Conservation (phyloP, 2,329 filamentous ascomycete species). For the Claviceps arundinis region DNA sequence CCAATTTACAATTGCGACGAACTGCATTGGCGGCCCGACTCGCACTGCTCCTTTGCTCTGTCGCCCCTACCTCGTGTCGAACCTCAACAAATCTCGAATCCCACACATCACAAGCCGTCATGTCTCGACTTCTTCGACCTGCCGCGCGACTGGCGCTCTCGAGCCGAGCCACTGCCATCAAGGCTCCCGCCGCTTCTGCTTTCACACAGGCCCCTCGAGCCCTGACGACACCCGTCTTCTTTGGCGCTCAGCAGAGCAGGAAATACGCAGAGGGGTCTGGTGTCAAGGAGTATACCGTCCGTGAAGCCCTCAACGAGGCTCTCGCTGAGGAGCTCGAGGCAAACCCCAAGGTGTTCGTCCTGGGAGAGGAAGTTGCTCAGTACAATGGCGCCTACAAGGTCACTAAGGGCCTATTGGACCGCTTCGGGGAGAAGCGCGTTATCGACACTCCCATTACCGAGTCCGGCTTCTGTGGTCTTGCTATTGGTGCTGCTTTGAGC, state of each 20-base stretch:
- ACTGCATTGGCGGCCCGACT: conserved; percentile 9
- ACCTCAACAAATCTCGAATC: conserved; percentile 6
- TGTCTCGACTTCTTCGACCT: conserved; percentile 40
- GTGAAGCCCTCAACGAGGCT: conserved; percentile 95
- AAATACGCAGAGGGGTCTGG: conserved; percentile 45
- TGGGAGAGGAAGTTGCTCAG: conserved; percentile 97
- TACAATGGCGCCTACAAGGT: conserved; percentile 99
- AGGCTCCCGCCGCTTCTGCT: conserved; percentile 21
- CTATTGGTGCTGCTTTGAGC: conserved; percentile 86
- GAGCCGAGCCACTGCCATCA: conserved; percentile 23
- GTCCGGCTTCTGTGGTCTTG: conserved; percentile 86
- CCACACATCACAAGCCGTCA: conserved; percentile 15
- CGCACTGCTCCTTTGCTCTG: conserved; percentile 2
- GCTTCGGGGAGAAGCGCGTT: conserved; percentile 92
- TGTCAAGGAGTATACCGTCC: conserved; percentile 86
- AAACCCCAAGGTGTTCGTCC: conserved; percentile 88
- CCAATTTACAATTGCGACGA: conserved; percentile 1
- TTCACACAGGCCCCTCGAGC: conserved; percentile 22
- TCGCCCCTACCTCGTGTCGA: conserved; percentile 1
- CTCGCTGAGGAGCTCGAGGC: conserved; percentile 91
- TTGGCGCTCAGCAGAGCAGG: conserved; percentile 33
- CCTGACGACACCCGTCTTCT: conserved; percentile 22
- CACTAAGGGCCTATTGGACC: conserved; percentile 91
- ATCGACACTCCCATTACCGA: conserved; percentile 99
- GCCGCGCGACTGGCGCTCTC: conserved; percentile 34